phyloP scores from a whole-genome alignment of 345 rosid species.

The Boechera stricta region DNA sequence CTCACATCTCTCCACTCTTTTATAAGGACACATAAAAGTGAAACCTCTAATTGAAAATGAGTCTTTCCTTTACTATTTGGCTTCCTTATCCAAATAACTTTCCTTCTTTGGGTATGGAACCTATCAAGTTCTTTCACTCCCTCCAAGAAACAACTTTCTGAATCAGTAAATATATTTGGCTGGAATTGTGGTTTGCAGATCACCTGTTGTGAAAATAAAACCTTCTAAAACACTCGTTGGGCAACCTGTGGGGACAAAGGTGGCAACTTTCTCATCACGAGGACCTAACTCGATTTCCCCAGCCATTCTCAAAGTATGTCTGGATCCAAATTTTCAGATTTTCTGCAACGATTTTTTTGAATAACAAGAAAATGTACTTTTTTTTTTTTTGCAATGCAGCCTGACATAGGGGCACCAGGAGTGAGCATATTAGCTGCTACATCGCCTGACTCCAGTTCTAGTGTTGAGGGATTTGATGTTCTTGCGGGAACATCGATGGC shows the following conservation, averaged over 20 bases:
- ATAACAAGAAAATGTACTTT: not conserved
- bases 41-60: too few relatives aligned
- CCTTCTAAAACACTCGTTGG: slow-evolving; percentile 31
- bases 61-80: too few relatives aligned
- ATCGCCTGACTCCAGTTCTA: slow-evolving; percentile 24
- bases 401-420: slow-evolving; percentile 55
- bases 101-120: too few relatives aligned
- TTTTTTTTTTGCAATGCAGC: slow-evolving; percentile 28
- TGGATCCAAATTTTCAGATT: not conserved
- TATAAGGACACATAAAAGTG: too few relatives aligned
- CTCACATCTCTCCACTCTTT: too few relatives aligned
- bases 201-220: slow-evolving; percentile 39
- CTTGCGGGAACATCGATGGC: slow-evolving; percentile 55
- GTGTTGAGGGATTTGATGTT: slow-evolving; percentile 27
- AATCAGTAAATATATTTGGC: not conserved
- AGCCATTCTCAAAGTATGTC: slow-evolving; percentile 38
- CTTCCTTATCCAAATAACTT: too few relatives aligned
- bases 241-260: slow-evolving; percentile 37
- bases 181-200: slow-evolving; percentile 13
- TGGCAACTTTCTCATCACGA: slow-evolving; percentile 49
- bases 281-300: slow-evolving; percentile 53
- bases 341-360: slow-evolving; percentile 1
- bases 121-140: not conserved
- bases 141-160: slow-evolving; percentile 13
- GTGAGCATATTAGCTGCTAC: slow-evolving; percentile 51